These are phyloP conservation scores for Penicillium sp. DNA, from an alignment of 2,329 filamentous ascomycete species.

Conservation along the genomic window DNA sequence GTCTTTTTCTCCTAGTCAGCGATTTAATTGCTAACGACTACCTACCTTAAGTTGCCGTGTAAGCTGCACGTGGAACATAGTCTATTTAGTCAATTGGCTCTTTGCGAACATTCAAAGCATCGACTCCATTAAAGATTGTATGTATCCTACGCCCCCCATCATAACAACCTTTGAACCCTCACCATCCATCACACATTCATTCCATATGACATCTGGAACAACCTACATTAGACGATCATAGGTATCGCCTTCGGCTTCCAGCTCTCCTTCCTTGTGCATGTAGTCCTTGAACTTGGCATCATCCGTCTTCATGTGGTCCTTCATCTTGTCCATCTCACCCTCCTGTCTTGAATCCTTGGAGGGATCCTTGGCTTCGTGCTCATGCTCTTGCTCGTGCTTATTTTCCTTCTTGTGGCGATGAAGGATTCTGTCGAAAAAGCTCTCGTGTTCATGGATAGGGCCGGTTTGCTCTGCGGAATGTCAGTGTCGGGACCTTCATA, in stretches of 20 bases:
- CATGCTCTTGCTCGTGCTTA: conserved; percentile 4
- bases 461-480: background rate
- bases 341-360: background rate
- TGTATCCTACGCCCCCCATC: too few species aligned
- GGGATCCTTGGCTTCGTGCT: background rate
- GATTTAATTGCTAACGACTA: too few species aligned
- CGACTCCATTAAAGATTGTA: too few species aligned
- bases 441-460: conserved; percentile 9
- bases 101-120: too few species aligned
- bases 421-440: conserved; percentile 17
- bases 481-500: background rate
- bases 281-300: conserved; percentile 1
- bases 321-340: conserved; percentile 13
- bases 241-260: conserved; percentile 8
- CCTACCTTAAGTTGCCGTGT: too few species aligned
- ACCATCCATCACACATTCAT: too few species aligned
- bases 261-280: background rate
- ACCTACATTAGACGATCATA: conserved; percentile 10
- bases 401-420: conserved; percentile 6
- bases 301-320: conserved; percentile 9
- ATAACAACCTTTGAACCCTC: too few species aligned
- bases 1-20: too few species aligned
- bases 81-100: too few species aligned
- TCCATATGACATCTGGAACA: background rate
- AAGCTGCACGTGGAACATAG: too few species aligned